Evolutionary conservation across 768 basidiomycete genomes (phyloP).

Genomic region (Asterophora lycoperdoides): DNA sequence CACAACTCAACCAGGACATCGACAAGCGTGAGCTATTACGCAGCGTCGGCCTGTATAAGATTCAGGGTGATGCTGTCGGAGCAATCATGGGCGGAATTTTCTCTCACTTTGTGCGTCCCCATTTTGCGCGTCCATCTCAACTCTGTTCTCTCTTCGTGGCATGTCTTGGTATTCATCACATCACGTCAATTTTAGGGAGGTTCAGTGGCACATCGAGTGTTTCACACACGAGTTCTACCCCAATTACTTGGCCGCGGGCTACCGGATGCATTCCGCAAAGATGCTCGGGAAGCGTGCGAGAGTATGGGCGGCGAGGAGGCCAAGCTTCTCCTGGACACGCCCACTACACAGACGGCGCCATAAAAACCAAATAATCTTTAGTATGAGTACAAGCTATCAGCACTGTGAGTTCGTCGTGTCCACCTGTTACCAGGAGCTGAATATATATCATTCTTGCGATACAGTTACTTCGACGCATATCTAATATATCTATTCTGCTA

Average conservation of each 20-base stretch:
- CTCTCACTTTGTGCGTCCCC: slow-evolving; percentile 67
- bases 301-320: slow-evolving; percentile 49
- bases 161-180: slow-evolving; percentile 4
- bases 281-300: slow-evolving; percentile 39
- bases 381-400: slow-evolving; percentile 14
- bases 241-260: slow-evolving; percentile 37
- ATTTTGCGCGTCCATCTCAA: not conserved
- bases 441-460: not conserved
- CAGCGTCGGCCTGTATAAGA: slow-evolving; percentile 69
- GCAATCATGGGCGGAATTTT: slow-evolving; percentile 75
- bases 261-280: slow-evolving; percentile 44
- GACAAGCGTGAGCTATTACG: slow-evolving; percentile 36
- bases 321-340: slow-evolving; percentile 18
- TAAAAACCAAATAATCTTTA: slow-evolving; percentile 8
- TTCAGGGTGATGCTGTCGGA: slow-evolving; percentile 72
- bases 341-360: slow-evolving; percentile 2
- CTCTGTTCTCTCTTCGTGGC: not conserved
- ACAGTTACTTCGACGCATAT: slow-evolving; percentile 6
- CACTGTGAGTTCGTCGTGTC: slow-evolving; percentile 11
- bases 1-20: slow-evolving; percentile 25
- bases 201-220: slow-evolving; percentile 43
- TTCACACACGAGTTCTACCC: slow-evolving; percentile 48
- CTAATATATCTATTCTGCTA: slow-evolving; percentile 11
- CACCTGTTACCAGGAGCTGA: not conserved
- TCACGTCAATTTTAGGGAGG: slow-evolving; percentile 35